A percentile compares a stretch with the other conserved stretches of the same genome.
phyloP scores from a whole-genome alignment of 192 early-diverging fungal genomes.

The Chytriomyces confervae region DNA sequence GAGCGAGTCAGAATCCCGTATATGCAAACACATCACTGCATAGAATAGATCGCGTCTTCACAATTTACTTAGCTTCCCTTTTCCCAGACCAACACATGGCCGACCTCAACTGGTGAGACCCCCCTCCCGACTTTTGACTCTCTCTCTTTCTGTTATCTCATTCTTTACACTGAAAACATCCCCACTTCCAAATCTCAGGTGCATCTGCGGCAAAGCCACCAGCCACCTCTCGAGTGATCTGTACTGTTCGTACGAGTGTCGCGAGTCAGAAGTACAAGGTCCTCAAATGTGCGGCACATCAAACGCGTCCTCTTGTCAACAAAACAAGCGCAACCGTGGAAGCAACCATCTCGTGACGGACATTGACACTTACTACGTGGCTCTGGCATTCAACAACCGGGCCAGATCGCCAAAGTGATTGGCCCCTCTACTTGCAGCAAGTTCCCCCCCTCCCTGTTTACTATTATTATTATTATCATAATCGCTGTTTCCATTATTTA shows the following conservation, averaged over 20 bases:
- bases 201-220: slow-evolving; percentile 18
- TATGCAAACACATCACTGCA: too few relatives aligned
- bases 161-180: not conserved
- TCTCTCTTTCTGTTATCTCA: too few relatives aligned
- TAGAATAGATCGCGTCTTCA: not conserved
- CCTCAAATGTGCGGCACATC: not conserved
- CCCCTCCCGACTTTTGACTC: too few relatives aligned
- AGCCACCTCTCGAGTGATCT: not conserved
- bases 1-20: not conserved
- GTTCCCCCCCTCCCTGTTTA: too few relatives aligned
- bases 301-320: not conserved
- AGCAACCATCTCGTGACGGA: not conserved
- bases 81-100: not conserved
- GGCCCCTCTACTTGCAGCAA: not conserved
- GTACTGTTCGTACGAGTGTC: slow-evolving; percentile 13
- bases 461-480: too few relatives aligned
- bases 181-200: not conserved
- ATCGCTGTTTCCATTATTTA: too few relatives aligned
- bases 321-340: not conserved
- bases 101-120: slow-evolving; percentile 15
- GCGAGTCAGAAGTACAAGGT: not conserved
- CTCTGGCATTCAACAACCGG: not conserved
- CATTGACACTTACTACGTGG: not conserved
- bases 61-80: not conserved
- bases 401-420: not conserved